Percentiles rank a stretch among this genome's conserved stretches.
phyloP scores from a whole-genome alignment of 176 grass and related monocot genomes.

The Tuctoria greenei region DNA sequence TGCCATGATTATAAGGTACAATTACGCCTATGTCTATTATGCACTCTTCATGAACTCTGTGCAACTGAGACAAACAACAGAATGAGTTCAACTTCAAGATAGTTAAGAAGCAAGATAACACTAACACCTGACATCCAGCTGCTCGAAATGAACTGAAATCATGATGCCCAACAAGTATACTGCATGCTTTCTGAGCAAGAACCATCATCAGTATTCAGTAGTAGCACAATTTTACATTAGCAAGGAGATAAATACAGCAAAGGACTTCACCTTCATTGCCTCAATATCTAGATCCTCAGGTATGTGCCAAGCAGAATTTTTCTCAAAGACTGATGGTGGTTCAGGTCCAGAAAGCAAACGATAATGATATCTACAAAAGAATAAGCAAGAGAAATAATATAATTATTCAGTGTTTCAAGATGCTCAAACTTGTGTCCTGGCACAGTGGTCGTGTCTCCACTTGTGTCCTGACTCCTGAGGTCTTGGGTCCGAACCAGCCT shows the following conservation, averaged over 20 bases:
- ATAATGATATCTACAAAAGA: constrained; percentile 76
- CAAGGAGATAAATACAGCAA: constrained; percentile 23
- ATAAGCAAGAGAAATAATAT: constrained; percentile 13
- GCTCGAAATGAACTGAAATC: constrained; percentile 99
- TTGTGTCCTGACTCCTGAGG: no score
- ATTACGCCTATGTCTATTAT: constrained; percentile 12
- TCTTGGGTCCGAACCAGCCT: no score
- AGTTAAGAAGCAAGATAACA: constrained; percentile 44
- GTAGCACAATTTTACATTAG: constrained; percentile 16
- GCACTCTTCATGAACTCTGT: constrained; percentile 23
- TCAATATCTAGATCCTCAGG: constrained; percentile 67
- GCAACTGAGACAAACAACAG: constrained; percentile 24
- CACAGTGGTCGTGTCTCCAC: no score
- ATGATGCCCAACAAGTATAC: constrained; percentile 72
- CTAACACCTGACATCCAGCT: constrained; percentile 85
- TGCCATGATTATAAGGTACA: not conserved
- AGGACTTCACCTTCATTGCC: constrained; percentile 66
- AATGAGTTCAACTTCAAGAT: not conserved
- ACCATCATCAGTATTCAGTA: constrained; percentile 31
- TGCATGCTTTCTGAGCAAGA: constrained; percentile 83
- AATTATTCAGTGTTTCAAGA: constrained; percentile 31
- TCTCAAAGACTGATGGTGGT: constrained; percentile 74
- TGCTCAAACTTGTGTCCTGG: not conserved
- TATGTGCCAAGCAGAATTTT: constrained; percentile 82
- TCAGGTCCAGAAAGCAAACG: constrained; percentile 83